Evolutionary conservation across 345 rosid genomes (phyloP), one percentile per base, ranked within the genome.

Genomic region (Laguncularia racemosa): DNA sequence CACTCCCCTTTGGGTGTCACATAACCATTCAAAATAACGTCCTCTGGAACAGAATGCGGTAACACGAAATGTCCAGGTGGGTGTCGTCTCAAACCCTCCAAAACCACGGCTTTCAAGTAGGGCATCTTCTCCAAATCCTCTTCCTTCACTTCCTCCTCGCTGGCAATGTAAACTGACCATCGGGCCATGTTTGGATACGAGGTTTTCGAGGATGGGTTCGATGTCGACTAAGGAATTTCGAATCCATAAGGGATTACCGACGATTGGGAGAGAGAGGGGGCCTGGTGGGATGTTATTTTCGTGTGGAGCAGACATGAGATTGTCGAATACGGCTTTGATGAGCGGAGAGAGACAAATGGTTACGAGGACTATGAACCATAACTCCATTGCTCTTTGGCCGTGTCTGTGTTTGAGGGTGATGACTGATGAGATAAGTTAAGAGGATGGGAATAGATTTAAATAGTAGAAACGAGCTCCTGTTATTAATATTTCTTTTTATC

Each of bases 31-130:
- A 63, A 55, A 53, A 55, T 61, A 14, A 19, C 28, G 26, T 64
- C 67, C 56, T 64, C 56, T 2, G 48, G 56, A 49, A 63, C 67
- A 11, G 43, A 38, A 9, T 63, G 67, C 21, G 60, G 67, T 49
- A 40, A 23, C 44, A 63, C 16, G 20, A 56, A 48, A 49, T 63
- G 67, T 10, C 4, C 55, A 10, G 67, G 67, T 0, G 67, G 60
- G 14, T 63, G 60, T 0, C 60, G 67, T 0, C 67, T 16, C 48
- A 63, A 20, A 14, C 67, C 54, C 20, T 63, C 67, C 38, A 64
- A 46, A 0, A 64, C 51, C 56, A 64, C 68, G 0, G 61, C 68
- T 43, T 56, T 64, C 45, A 50, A 26, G 46, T 56, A 64, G 1
- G 56, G 44, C 61, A 64, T 50, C 51, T 16, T 57, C 50, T 43